Base-by-base conservation (phyloP, 2,329 filamentous ascomycete genomes). In the Trichoderma brevicompactum region DNA sequence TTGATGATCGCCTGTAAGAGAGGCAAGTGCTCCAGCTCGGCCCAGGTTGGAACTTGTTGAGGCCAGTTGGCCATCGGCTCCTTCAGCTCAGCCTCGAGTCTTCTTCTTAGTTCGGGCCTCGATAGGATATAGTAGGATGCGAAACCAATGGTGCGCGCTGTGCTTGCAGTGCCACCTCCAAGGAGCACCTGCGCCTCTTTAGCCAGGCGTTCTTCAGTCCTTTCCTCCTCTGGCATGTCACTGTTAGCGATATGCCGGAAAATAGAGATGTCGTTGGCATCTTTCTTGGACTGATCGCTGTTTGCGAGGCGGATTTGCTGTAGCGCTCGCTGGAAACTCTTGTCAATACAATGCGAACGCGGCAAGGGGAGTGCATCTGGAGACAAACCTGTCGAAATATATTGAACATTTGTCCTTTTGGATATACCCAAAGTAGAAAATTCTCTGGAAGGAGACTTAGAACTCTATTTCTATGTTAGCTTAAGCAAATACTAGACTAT, bases 41-140 rank as follows among this genome's bases (percentile, higher is more conserved):
- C 52, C 52, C 52, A 54, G 34, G 52, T 40, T 15, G 52, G 52
- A 54, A 54, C 34, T 9, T 40, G 10, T 17, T 54, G 15, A 12
- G 52, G 52, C 52, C 52, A 54, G 36, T 54, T 54, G 36, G 52
- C 52, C 52, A 54, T 54, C 7, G 52, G 52, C 10, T 23, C 52
- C 52, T 38, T 40, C 13, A 54, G 52, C 34, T 54, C 52, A 15
- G 52, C 52, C 34, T 54, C 52, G 19, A 54, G 52, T 34, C 40
- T 40, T 34, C 52, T 54, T 54, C 52, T 38, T 36, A 54, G 40
- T 34, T 40, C 52, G 7, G 52, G 52, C 36, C 52, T 38, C 8
- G 52, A 54, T n/a, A 54, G 52, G 15, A 54, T 54, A 34, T 54
- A 54, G 52, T 40, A 54, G 52, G 52, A 54, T n/a, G 52, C 52